Evolutionary conservation across 805 yeast genomes (phyloP).

Genomic region (Saccharomyces mikatae): DNA sequence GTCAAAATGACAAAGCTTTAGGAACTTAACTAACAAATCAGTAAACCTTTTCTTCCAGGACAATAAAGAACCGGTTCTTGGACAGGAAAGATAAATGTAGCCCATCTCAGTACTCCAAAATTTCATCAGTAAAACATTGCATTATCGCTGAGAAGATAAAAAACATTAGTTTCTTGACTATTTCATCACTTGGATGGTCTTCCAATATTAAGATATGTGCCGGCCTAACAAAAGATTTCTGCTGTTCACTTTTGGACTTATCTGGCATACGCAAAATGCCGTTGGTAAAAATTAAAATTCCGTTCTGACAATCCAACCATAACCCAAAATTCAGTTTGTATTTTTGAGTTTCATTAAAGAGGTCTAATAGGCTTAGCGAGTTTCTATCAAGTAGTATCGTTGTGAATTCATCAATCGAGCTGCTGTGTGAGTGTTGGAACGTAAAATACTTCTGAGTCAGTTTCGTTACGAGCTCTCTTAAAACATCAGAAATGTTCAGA

Average conservation of each 20-base stretch:
- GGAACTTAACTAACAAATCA: background rate
- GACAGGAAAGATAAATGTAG: background rate
- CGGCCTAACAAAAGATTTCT: background rate
- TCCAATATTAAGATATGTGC: background rate
- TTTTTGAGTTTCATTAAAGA: background rate
- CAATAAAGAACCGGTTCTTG: too few species aligned
- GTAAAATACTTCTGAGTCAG: conserved; percentile 6
- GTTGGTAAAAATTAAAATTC: conserved; percentile 4
- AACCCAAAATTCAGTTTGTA: conserved; percentile 1
- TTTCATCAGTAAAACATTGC: conserved; percentile 1
- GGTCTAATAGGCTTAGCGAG: background rate
- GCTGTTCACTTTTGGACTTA: background rate
- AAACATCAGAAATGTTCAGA: conserved; percentile 3
- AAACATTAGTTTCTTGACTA: background rate
- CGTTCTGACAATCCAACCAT: conserved; percentile 5
- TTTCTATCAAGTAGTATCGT: background rate
- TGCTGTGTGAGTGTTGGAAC: conserved; percentile 5
- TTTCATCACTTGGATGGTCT: background rate
- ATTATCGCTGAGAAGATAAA: conserved; percentile 1
- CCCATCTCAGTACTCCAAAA: background rate
- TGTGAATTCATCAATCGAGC: conserved; percentile 6
- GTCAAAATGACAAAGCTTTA: background rate
- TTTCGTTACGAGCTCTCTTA: background rate
- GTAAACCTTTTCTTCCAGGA: background rate
- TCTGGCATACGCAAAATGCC: background rate